Conservation (phyloP, 2,329 filamentous ascomycete genomes). For the Claviceps sp. region DNA sequence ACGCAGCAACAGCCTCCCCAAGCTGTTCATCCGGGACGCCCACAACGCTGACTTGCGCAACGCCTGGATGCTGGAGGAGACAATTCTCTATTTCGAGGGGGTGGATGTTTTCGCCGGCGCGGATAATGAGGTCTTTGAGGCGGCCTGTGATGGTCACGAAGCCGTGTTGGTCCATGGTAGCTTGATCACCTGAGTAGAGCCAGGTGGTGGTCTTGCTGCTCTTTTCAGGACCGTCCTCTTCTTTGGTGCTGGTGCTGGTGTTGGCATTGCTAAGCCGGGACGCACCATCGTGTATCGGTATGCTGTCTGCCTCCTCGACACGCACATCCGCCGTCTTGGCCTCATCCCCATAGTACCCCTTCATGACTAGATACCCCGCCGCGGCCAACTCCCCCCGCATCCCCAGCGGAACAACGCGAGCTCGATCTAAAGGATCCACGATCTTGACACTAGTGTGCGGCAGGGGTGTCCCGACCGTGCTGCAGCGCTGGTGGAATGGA, state of each 20-base stretch:
- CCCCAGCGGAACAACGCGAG: constrained; percentile 50
- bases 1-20: constrained; percentile 78
- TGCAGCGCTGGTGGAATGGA: constrained; percentile 57
- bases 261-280: too few relatives aligned
- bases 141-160: constrained; percentile 81
- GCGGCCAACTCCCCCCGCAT: constrained; percentile 70
- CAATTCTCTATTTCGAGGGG: constrained; percentile 87
- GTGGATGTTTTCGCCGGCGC: constrained; percentile 91
- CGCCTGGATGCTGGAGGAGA: constrained; percentile 55
- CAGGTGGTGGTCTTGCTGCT: constrained; percentile 38
- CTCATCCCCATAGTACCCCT: constrained; percentile 74
- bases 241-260: too few relatives aligned
- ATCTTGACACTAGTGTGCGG: constrained; percentile 71
- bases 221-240: too few relatives aligned
- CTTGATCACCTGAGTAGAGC: constrained; percentile 93
- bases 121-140: constrained; percentile 92
- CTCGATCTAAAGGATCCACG: constrained; percentile 53
- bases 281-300: too few relatives aligned
- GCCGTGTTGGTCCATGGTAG: constrained; percentile 66
- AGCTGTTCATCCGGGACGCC: constrained; percentile 71
- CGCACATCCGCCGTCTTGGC: constrained; percentile 55
- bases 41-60: constrained; percentile 70
- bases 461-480: constrained; percentile 66
- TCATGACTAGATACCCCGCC: constrained; percentile 78
- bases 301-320: constrained; percentile 26